Base-by-base conservation (phyloP, 1,284 basidiomycete genomes). In the Stygiomarasmius scandens region DNA sequence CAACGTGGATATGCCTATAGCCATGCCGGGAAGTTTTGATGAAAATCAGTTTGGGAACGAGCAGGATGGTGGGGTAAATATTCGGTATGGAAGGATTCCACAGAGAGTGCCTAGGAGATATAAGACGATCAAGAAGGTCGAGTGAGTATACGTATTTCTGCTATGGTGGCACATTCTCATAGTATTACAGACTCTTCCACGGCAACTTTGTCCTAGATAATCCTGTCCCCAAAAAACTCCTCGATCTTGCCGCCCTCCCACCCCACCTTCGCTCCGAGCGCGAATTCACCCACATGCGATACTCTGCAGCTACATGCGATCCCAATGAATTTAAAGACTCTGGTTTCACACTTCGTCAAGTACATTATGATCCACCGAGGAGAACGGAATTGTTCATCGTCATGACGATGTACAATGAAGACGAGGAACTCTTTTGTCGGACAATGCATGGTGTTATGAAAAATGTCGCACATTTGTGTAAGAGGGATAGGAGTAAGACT, bases 211-310 rank as follows among this genome's bases (percentile, higher is more conserved):
- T 97, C 1, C 78, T 95, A 38, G 95, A 97, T 71, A 85, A 88
- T 27, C 84, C 90, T 1, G 93, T 96, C 1, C 95, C 95, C 0
- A 83, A 88, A 11, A 95, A 93, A 69, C 78, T 96, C 24, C 80
- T 96, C 20, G 85, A 92, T 58, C 85, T 93, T 12, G 32, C 55
- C 78, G 93, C 90, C 62, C 76, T 84, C 1, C 73, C 84, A 61
- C 83, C 86, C 55, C 51, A 54, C 24, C 38, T 56, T 19, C 32
- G 48, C 11, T 49, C 52, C 27, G 92, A 93, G 60, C 85, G 92
- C 58, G 96, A 99, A 73, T 96, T 95, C 71, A 94, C 93, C 1
- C 90, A 95, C 72, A 94, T 98, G 93, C 85, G 96, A 6, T 95
- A 96, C 74, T 89, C 89, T 1, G 94, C 93, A 0, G 92, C 92